phyloP scores from a whole-genome alignment of 257 asterid species.

The Coffea eugenioides region DNA sequence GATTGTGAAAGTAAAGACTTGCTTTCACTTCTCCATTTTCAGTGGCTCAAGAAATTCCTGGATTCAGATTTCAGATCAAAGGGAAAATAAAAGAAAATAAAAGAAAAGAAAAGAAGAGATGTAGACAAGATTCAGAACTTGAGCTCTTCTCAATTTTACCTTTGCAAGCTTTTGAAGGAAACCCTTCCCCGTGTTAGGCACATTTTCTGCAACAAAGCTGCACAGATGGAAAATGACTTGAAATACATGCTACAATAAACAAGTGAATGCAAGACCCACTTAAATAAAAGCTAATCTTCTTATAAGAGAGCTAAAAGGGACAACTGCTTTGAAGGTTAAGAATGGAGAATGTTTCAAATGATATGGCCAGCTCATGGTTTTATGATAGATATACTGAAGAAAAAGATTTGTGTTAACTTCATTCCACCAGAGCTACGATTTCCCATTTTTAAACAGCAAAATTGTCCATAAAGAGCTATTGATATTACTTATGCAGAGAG shows the following conservation, averaged over 20 bases:
- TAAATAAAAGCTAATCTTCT: neutral
- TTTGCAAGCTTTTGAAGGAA: conserved; percentile 61
- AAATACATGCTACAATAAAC: neutral
- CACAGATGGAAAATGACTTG: conserved; percentile 5
- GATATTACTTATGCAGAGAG: neutral
- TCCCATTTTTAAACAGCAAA: neutral
- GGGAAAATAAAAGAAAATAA: neutral
- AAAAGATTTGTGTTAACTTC: neutral
- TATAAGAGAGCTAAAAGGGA: neutral
- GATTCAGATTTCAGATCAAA: neutral
- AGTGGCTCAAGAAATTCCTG: neutral
- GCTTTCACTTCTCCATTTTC: neutral
- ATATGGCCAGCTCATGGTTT: neutral
- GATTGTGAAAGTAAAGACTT: neutral
- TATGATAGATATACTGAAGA: neutral
- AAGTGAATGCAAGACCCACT: neutral
- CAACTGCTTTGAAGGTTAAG: neutral
- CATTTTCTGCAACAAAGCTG: conserved; percentile 59
- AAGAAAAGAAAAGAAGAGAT: neutral
- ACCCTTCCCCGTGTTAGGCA: conserved; percentile 43
- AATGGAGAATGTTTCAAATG: neutral
- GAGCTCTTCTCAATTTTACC: conserved; percentile 31
- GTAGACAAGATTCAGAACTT: neutral
- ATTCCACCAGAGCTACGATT: neutral
- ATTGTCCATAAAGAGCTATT: neutral